These are phyloP conservation scores for Cicer bijugum DNA, from an alignment of 306 rosid species.

Conservation along the genomic window DNA sequence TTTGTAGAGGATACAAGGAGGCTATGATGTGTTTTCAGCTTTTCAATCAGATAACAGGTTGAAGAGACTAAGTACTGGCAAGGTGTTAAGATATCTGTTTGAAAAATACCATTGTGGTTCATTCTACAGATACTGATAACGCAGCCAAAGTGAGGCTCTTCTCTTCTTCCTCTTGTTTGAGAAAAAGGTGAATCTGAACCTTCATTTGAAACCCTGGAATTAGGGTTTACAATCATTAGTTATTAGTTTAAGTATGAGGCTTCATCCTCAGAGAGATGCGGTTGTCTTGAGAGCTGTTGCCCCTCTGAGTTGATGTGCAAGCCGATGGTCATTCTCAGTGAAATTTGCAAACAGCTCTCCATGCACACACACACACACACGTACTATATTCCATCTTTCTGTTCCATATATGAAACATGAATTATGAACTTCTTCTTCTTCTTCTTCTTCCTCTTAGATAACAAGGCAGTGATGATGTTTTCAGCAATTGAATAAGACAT, in stretches of 20 bases:
- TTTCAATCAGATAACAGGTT: constrained; percentile 34
- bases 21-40: constrained; percentile 40
- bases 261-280: constrained; percentile 32
- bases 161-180: constrained; percentile 4
- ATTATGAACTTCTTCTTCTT: not conserved
- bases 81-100: constrained; percentile 35
- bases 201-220: not conserved
- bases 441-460: not conserved
- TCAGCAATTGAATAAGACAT: constrained; percentile 35
- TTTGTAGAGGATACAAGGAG: not conserved
- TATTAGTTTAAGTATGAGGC: constrained; percentile 48
- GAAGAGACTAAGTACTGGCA: constrained; percentile 30
- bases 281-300: constrained; percentile 38
- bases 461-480: constrained; percentile 44
- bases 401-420: not conserved
- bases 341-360: constrained; percentile 38
- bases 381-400: not conserved
- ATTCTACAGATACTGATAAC: constrained; percentile 32
- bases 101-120: not conserved
- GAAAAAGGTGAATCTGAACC: constrained; percentile 41
- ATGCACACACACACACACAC: not conserved
- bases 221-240: not conserved
- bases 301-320: constrained; percentile 29
- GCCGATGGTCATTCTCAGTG: constrained; percentile 33
- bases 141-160: constrained; percentile 37